phyloP scores from a whole-genome alignment of 352 stramenopile species.

The Pythium rishiriense region DNA sequence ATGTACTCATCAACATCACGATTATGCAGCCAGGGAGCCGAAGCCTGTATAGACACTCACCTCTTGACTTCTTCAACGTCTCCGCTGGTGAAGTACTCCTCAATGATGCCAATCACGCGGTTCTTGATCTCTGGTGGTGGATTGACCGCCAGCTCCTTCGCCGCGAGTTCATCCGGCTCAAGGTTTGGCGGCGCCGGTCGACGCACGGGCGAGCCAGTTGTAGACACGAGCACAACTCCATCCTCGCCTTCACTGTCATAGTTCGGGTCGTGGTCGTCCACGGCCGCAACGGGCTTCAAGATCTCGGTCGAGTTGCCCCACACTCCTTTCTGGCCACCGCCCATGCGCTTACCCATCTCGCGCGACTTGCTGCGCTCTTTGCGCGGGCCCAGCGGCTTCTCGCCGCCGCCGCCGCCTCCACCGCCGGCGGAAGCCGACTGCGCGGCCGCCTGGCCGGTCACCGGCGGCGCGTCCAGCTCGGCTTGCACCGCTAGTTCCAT shows the following conservation, averaged over 20 bases:
- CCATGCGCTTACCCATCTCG: slow-evolving; percentile 86
- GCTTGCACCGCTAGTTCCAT: slow-evolving; percentile 25
- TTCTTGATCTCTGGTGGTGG: slow-evolving; percentile 87
- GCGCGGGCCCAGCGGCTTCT: slow-evolving; percentile 58
- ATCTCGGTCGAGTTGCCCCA: slow-evolving; percentile 82
- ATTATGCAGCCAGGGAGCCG: background rate
- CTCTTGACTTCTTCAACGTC: slow-evolving; percentile 90
- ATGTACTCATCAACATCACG: background rate
- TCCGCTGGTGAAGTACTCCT: slow-evolving; percentile 87
- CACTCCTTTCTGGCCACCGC: slow-evolving; percentile 82
- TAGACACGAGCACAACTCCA: slow-evolving; percentile 86
- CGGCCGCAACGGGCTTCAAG: slow-evolving; percentile 47
- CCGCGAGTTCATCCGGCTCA: slow-evolving; percentile 61
- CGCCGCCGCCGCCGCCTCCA: slow-evolving; percentile 29
- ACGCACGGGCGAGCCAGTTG: slow-evolving; percentile 41
- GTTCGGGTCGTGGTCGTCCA: slow-evolving; percentile 92
- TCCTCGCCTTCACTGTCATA: slow-evolving; percentile 92
- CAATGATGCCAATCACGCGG: slow-evolving; percentile 86
- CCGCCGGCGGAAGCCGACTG: background rate
- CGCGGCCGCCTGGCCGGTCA: slow-evolving; percentile 12
- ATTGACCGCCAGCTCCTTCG: slow-evolving; percentile 79
- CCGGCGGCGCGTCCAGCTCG: slow-evolving; percentile 20
- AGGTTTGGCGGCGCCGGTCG: slow-evolving; percentile 48
- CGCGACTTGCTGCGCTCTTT: slow-evolving; percentile 87
- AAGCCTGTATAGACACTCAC: slow-evolving; percentile 21